Conservation (phyloP, 2,329 filamentous ascomycete species). For the Calycina herbarum region DNA sequence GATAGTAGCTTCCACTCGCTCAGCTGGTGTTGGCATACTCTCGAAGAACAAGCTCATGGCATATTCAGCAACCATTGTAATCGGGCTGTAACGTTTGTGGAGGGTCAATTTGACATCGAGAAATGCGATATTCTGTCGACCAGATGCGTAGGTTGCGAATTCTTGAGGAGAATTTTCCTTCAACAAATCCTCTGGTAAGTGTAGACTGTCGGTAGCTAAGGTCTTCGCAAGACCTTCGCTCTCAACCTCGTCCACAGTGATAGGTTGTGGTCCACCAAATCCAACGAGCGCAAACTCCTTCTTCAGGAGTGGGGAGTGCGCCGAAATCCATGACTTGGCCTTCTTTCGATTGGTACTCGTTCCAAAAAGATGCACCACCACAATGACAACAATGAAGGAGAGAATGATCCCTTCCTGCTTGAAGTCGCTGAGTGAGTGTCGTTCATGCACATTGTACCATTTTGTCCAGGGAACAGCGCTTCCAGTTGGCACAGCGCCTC, state of each 20-base stretch:
- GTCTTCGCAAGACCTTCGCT: constrained; percentile 42
- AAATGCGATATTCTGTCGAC: constrained; percentile 90
- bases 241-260: constrained; percentile 48
- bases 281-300: constrained; percentile 87
- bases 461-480: constrained; percentile 73
- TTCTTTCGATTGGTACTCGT: constrained; percentile 76
- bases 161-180: constrained; percentile 88
- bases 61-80: constrained; percentile 58
- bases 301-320: constrained; percentile 69
- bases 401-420: constrained; percentile 82
- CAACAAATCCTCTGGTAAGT: constrained; percentile 58
- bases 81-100: constrained; percentile 35
- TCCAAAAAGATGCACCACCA: constrained; percentile 80
- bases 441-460: constrained; percentile 98
- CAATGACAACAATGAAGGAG: constrained; percentile 69
- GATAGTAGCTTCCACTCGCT: constrained; percentile 72
- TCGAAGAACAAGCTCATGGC: constrained; percentile 78
- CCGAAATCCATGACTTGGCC: constrained; percentile 76
- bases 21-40: constrained; percentile 64
- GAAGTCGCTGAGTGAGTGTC: constrained; percentile 81
- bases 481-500: constrained; percentile 44
- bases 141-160: constrained; percentile 84
- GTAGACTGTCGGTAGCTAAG: constrained; percentile 40
- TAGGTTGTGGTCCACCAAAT: constrained; percentile 59
- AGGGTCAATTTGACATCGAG: constrained; percentile 64